Conservation (phyloP, 148 eudicot species). For the Heliosperma pusillum region DNA sequence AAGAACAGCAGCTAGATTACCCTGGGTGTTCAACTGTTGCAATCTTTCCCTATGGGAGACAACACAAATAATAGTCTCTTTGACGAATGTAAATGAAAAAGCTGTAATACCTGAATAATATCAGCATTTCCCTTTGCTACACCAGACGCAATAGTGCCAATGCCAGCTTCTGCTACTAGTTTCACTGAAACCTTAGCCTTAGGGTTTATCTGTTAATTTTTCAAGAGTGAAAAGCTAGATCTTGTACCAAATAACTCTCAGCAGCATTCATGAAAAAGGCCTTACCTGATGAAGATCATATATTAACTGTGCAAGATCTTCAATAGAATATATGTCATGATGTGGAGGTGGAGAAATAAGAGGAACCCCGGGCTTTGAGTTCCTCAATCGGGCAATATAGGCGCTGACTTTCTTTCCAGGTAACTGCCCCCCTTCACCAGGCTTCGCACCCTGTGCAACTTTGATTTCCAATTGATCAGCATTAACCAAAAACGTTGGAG, state of each 20-base stretch:
- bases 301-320: constrained; percentile 97
- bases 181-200: constrained; percentile 98
- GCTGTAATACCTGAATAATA: constrained; percentile 69
- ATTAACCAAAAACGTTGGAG: constrained; percentile 95
- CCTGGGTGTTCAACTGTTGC: background rate
- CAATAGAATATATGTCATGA: constrained; percentile 98
- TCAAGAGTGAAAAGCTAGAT: constrained; percentile 17
- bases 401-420: constrained; percentile 99
- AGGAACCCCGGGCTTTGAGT: constrained; percentile 98
- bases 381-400: constrained; percentile 95
- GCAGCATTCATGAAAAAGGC: background rate
- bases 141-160: constrained; percentile 99
- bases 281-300: constrained; percentile 97
- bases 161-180: constrained; percentile 99
- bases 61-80: background rate
- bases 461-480: constrained; percentile 98
- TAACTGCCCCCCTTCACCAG: constrained; percentile 99
- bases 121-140: constrained; percentile 99
- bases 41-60: background rate
- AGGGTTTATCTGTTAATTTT: constrained; percentile 74
- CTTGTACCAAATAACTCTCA: background rate
- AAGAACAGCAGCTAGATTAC: background rate
- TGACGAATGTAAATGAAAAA: background rate
- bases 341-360: constrained; percentile 99
- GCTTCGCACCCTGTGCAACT: constrained; percentile 99